phyloP scores from a whole-genome alignment of 2,329 filamentous ascomycete genomes.

The Nigrospora oryzae region DNA sequence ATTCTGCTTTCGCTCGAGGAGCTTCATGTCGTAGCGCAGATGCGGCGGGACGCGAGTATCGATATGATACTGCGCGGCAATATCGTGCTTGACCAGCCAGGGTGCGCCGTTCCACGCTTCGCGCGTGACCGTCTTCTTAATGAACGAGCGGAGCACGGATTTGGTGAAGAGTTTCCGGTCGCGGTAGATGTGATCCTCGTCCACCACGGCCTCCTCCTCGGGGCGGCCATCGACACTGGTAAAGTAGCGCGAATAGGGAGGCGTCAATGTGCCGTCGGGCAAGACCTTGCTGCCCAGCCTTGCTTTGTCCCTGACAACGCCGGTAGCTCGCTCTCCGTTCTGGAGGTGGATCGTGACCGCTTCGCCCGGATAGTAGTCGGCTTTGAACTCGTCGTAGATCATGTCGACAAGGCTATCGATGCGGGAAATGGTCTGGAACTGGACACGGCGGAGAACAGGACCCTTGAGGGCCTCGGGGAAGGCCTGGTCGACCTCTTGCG shows the following conservation, averaged over 20 bases:
- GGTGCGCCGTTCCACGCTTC: slow-evolving; percentile 95
- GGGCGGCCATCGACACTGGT: slow-evolving; percentile 63
- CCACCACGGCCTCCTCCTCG: slow-evolving; percentile 67
- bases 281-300: slow-evolving; percentile 57
- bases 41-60: slow-evolving; percentile 79
- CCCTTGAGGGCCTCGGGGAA: slow-evolving; percentile 90
- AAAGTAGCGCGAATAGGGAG: slow-evolving; percentile 71
- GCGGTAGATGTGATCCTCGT: slow-evolving; percentile 73
- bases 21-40: slow-evolving; percentile 71
- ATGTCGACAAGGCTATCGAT: slow-evolving; percentile 73
- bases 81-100: slow-evolving; percentile 84
- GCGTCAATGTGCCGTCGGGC: slow-evolving; percentile 61
- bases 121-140: slow-evolving; percentile 87
- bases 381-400: slow-evolving; percentile 72
- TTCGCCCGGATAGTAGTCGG: slow-evolving; percentile 87
- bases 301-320: slow-evolving; percentile 77
- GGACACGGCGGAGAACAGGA: slow-evolving; percentile 81
- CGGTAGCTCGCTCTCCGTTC: slow-evolving; percentile 61
- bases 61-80: slow-evolving; percentile 78
- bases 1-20: slow-evolving; percentile 66
- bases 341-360: slow-evolving; percentile 65
- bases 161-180: slow-evolving; percentile 93
- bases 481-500: slow-evolving; percentile 79
- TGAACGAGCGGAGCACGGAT: slow-evolving; percentile 83
- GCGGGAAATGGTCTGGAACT: slow-evolving; percentile 81